Conservation (phyloP, 129 eudicot genomes). For the Lactuca sativa region DNA sequence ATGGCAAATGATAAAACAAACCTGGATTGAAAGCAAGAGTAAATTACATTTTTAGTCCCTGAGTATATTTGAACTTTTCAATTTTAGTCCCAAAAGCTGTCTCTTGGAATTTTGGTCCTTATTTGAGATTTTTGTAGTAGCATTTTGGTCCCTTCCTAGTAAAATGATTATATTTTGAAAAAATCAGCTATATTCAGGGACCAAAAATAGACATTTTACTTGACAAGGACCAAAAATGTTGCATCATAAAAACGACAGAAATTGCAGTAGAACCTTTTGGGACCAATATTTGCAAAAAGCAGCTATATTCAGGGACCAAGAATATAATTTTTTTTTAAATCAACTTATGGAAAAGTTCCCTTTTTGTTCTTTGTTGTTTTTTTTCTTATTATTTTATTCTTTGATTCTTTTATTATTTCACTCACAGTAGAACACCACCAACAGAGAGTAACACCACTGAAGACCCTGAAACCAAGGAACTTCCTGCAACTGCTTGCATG, state of each 20-base stretch:
- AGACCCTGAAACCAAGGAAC: constrained; percentile 42
- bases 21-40: constrained; percentile 41
- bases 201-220: background rate
- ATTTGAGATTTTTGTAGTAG: no score
- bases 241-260: no score
- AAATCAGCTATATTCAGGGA: background rate
- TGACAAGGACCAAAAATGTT: background rate
- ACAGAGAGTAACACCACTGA: constrained; percentile 68
- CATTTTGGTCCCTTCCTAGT: background rate
- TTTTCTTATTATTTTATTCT: constrained; percentile 12
- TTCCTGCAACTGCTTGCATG: constrained; percentile 65
- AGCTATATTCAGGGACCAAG: background rate
- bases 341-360: constrained; percentile 6
- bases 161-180: no score
- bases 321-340: background rate
- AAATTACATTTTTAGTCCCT: background rate
- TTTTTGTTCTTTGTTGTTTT: background rate
- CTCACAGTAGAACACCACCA: constrained; percentile 84
- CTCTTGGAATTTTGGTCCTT: background rate
- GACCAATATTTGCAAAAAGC: no score
- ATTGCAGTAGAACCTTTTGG: no score
- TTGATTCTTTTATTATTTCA: constrained; percentile 16
- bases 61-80: background rate
- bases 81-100: background rate
- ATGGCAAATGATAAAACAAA: constrained; percentile 69